A percentile compares a stretch with the other conserved stretches of the same genome.
These are phyloP conservation scores for Hippophae gyantsensis DNA, from an alignment of 306 rosid genomes.

Conservation along the genomic window DNA sequence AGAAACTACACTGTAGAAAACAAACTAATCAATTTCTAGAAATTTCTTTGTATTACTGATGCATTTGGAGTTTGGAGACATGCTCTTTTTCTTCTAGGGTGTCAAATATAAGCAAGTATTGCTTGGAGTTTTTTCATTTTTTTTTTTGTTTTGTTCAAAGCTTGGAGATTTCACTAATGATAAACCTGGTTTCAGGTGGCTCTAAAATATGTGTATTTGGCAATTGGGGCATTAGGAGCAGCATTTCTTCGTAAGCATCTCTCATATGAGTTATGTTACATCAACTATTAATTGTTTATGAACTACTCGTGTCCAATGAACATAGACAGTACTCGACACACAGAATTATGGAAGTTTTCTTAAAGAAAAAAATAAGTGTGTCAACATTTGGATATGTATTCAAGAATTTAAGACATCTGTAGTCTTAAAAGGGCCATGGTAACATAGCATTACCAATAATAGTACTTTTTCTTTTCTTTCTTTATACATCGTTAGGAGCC, in stretches of 20 bases:
- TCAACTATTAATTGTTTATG: background rate
- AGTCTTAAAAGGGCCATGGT: no score
- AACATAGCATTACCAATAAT: background rate
- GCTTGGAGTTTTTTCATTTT: background rate
- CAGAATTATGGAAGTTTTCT: no score
- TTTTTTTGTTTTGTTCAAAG: no score
- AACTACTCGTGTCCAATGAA: background rate
- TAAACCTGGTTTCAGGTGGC: slow-evolving; percentile 37
- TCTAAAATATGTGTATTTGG: slow-evolving; percentile 65
- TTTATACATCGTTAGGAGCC: background rate
- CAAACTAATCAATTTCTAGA: no score
- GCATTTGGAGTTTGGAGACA: no score
- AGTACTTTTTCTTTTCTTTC: background rate
- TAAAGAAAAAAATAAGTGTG: no score
- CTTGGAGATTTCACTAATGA: background rate
- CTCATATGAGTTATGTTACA: background rate
- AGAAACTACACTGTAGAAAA: no score
- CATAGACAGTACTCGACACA: no score
- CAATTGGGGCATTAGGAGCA: slow-evolving; percentile 40
- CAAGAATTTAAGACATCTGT: no score
- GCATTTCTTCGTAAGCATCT: slow-evolving; percentile 67
- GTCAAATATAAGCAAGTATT: background rate
- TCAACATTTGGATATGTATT: no score
- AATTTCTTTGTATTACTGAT: no score
- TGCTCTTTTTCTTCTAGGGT: no score